Base-by-base conservation (phyloP, 768 basidiomycete genomes). In the Pholiota microspora region DNA sequence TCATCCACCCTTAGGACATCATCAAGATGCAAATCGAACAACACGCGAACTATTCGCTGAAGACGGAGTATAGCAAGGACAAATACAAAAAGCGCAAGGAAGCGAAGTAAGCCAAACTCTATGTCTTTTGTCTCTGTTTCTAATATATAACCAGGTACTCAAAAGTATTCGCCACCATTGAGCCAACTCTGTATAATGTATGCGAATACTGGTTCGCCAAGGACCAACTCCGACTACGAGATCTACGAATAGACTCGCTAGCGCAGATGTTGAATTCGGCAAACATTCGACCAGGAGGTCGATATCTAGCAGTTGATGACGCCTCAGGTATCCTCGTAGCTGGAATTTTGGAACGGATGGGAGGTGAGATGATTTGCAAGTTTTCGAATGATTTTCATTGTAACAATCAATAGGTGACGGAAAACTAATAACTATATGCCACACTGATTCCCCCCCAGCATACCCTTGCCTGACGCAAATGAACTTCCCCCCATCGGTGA, bases 41-140 rank as follows among this genome's bases (percentile, higher is more conserved):
- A 63, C 96, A 98, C 64, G 87, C 90, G 27, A 90, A 92, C 62
- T 99, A 90, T 68, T 85, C 86, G 9, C 75, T 98, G 46, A 98
- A 98, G 72, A 98, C 95, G 1, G 97, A 96, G 70, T 98, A 95
- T 70, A 94, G 92, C 71, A 98, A 99, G 71, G 95, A 98, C 65
- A 99, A 99, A 68, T 99, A 98, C 72, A 89, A 84, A 69, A 96
- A 95, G 69, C 80, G 93, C 34, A 99, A 99, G 70, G 92, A 95
- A 73, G 94, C 92, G 53, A 99, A 98, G 95, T 96, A 65, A 60
- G 86, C 68, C 13, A 3, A 13, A 16, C 29, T 55, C 18, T 25
- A 28, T 29, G 5, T 48, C 45, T 7, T 48, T 35, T 45, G 56
- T 45, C 28, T 59, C 10, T 4, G 1, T 35, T 48, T n/a, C n/a